A percentile compares a stretch with the other conserved stretches of the same genome.
Conservation (phyloP, 106 monocot genomes). For the Dendrobium chrysotoxum region DNA sequence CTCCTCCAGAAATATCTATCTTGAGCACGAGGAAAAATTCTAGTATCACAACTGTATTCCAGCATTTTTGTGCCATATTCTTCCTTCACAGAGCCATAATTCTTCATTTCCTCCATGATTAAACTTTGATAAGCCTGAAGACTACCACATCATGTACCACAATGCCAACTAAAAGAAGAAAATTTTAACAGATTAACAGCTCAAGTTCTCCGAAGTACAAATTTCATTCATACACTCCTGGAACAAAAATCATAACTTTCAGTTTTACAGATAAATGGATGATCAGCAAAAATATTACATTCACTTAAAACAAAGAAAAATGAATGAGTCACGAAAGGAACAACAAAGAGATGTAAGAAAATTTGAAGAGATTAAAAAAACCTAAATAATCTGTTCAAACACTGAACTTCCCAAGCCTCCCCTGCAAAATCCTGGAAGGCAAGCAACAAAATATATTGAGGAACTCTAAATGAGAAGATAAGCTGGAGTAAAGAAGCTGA, state of each 20-base stretch:
- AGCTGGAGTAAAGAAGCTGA: background rate
- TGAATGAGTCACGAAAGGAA: background rate
- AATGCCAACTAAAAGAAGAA: background rate
- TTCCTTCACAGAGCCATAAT: background rate
- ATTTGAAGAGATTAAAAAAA: background rate
- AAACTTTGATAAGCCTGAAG: background rate
- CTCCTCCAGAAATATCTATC: slow-evolving; percentile 5
- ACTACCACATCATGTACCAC: background rate
- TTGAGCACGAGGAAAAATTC: background rate
- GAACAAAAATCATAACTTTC: background rate
- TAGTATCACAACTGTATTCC: slow-evolving; percentile 2
- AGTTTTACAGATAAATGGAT: background rate
- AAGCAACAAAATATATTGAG: background rate
- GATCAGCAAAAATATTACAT: background rate
- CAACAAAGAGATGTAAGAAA: background rate
- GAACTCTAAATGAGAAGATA: background rate
- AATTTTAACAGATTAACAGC: background rate
- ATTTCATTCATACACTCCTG: background rate
- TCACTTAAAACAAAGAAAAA: background rate
- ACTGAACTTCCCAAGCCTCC: background rate
- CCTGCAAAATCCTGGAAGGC: background rate
- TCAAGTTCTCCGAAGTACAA: background rate
- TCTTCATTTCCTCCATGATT: background rate
- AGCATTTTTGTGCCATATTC: background rate
- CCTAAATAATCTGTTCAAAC: background rate